These are phyloP conservation scores for Fusarium robinianum DNA, from an alignment of 2,329 filamentous ascomycete species.

Conservation along the genomic window DNA sequence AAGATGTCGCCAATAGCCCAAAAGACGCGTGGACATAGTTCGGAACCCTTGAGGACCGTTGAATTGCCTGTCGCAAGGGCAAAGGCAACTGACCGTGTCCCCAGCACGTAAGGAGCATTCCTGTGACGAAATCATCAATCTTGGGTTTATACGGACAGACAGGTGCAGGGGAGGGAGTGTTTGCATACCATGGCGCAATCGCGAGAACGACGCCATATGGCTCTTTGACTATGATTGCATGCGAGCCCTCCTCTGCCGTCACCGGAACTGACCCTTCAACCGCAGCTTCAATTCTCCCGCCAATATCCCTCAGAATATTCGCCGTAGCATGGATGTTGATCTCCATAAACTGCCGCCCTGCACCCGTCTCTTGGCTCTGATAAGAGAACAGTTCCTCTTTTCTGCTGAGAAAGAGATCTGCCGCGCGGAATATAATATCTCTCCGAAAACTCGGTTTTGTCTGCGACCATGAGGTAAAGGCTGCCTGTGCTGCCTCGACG, in stretches of 20 bases:
- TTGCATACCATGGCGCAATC: slow-evolving; percentile 74
- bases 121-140: neutral
- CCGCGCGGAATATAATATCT: slow-evolving; percentile 69
- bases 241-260: slow-evolving; percentile 36
- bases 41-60: slow-evolving; percentile 70
- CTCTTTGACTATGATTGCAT: slow-evolving; percentile 57
- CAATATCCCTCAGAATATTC: slow-evolving; percentile 46
- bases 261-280: slow-evolving; percentile 41
- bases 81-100: neutral
- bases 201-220: slow-evolving; percentile 73
- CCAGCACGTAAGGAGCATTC: slow-evolving; percentile 5
- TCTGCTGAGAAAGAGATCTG: slow-evolving; percentile 63
- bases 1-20: slow-evolving; percentile 65
- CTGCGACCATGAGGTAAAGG: slow-evolving; percentile 69
- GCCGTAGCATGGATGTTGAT: slow-evolving; percentile 44
- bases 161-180: neutral
- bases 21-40: slow-evolving; percentile 65
- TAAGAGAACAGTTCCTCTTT: slow-evolving; percentile 63
- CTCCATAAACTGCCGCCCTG: slow-evolving; percentile 41
- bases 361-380: slow-evolving; percentile 56
- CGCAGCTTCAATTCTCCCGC: slow-evolving; percentile 44
- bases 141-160: neutral
- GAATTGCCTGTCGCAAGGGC: slow-evolving; percentile 63
- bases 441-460: slow-evolving; percentile 65
- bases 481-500: slow-evolving; percentile 57